A percentile compares a stretch with the other conserved stretches of the same genome.
Evolutionary conservation across 2,329 filamentous ascomycete species (phyloP).

Genomic region (Fusarium luffae): DNA sequence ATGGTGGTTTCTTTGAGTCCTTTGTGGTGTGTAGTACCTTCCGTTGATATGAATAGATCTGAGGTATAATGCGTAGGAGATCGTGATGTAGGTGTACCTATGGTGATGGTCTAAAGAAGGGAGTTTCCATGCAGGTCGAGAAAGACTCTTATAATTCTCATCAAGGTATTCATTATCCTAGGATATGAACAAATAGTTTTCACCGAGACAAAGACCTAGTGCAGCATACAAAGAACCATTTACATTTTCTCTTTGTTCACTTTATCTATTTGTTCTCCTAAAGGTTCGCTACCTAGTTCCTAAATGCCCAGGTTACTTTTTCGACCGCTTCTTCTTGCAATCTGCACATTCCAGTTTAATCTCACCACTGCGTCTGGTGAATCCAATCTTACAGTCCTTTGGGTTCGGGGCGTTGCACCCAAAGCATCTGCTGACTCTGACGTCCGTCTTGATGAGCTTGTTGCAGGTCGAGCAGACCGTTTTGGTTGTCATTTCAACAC

Average conservation of each 20-base stretch:
- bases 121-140: neutral
- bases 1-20: neutral
- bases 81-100: neutral
- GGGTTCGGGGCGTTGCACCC: neutral
- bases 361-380: neutral
- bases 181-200: neutral
- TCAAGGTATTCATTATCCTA: neutral
- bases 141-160: neutral
- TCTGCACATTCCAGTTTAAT: neutral
- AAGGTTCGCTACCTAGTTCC: neutral
- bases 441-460: neutral
- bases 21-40: neutral
- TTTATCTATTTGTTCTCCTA: neutral
- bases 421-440: neutral
- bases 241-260: neutral
- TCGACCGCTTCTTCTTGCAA: neutral
- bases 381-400: neutral
- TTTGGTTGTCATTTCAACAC: neutral
- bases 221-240: neutral
- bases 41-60: neutral
- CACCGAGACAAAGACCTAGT: neutral
- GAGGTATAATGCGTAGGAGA: neutral
- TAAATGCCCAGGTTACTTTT: fast-evolving
- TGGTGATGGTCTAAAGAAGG: neutral
- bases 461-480: neutral